A percentile compares a stretch with the other conserved stretches of the same genome.
Evolutionary conservation across 371 early-diverging fungal species (phyloP).

Genomic region (Mortierella sp.): DNA sequence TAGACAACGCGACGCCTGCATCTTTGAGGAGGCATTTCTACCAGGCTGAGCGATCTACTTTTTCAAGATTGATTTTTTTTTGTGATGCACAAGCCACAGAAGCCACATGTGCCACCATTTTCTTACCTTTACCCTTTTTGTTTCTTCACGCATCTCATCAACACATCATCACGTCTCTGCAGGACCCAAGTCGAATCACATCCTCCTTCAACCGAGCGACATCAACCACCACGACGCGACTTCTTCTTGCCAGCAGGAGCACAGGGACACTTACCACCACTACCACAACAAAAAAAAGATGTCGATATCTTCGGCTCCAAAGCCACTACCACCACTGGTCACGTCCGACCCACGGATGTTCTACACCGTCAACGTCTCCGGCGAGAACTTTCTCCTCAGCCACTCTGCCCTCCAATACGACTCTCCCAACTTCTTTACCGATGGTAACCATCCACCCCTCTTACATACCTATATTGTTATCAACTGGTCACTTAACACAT

Average conservation of each 20-base stretch:
- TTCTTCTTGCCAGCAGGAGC: not conserved
- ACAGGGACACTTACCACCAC: not conserved
- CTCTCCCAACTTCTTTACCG: constrained; percentile 54
- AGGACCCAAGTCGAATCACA: not conserved
- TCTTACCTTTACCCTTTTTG: not conserved
- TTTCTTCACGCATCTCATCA: not conserved
- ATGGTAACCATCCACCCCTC: constrained; percentile 21
- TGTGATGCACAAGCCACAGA: constrained; percentile 1
- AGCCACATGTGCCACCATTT: constrained; percentile 9
- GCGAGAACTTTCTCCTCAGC: constrained; percentile 42
- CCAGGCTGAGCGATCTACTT: too few relatives aligned
- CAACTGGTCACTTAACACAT: too few relatives aligned
- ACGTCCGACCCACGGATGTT: constrained; percentile 36
- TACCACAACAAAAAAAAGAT: not conserved
- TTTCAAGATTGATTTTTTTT: too few relatives aligned
- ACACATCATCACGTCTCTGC: not conserved
- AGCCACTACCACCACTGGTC: constrained; percentile 44
- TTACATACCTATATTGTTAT: not conserved
- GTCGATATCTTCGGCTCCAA: constrained; percentile 33
- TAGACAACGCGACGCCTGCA: too few relatives aligned
- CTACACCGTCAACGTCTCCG: constrained; percentile 53
- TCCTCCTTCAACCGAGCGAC: not conserved
- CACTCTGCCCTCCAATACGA: constrained; percentile 49
- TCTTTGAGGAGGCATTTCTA: too few relatives aligned
- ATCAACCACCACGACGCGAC: not conserved